Base-by-base conservation (phyloP, 2,329 filamentous ascomycete genomes). In the Arthrobotrys pseudoclavata region DNA sequence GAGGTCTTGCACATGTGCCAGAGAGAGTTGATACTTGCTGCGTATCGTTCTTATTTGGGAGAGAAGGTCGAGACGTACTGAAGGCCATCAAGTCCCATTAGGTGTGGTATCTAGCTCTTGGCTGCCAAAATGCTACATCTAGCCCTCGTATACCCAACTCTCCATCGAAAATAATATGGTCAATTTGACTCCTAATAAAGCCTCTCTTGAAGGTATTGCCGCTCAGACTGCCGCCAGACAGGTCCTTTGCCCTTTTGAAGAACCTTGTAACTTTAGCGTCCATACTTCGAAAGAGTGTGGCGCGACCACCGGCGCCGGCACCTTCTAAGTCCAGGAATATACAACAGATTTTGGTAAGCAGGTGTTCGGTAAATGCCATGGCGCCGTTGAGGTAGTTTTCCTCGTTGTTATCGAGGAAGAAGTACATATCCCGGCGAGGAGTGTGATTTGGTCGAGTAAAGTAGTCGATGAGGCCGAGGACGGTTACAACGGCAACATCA, bases 1-100 rank as follows among this genome's bases (percentile, higher is more conserved):
- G 94, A 90, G 13, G 91, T 91, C 42, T 93, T 96, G 45, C 98
- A 86, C 96, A 99, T 98, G 83, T 98, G 94, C 94, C 94, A 98
- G 20, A 98, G 84, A 2, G 89, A 90, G 62, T 88, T 85, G 72
- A 83, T 82, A 69, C 84, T 87, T 1, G 80, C 80, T 81, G 52
- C 37, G 47, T 71, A 57, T 60, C 6, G 29, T 24, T 70, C 34
- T 45, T 50, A 37, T 1, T n/a, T 7, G 20, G 22, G 22, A 40
- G 20, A 9, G n/a, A 9, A 45, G n/a, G 5, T 24, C 4, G 34
- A 37, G 47, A 64, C 79, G 15, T 80, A 81, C 80, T 91, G 83
- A 97, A 93, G 42, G 89, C 89, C 1, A 90, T 87, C 82, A 97
- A 93, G 83, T 99, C 96, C 82, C 97, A 90, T 77, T 93, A 88